Base-by-base conservation (phyloP, 2,329 filamentous ascomycete genomes). In the Colletotrichum viniferum region DNA sequence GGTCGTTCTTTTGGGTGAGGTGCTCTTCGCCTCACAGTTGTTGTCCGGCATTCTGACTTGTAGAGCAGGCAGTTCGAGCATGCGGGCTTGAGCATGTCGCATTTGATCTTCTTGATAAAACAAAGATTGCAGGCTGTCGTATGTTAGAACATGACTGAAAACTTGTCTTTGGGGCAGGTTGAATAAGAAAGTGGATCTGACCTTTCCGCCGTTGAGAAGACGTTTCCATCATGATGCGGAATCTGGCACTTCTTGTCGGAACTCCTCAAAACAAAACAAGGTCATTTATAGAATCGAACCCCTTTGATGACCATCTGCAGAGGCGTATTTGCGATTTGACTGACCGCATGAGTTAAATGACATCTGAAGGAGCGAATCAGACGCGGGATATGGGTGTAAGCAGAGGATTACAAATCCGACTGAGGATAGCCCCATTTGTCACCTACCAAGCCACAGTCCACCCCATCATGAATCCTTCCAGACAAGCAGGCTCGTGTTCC, bases 21-120 rank as follows among this genome's bases (percentile, higher is more conserved):
- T 32, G 76, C 58, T 58, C 80, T 79, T n/a, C 79, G 79, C 24
- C 81, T 80, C 38, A 82, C 71, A 3, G 73, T 73, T 1, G 82
- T 84, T 4, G 82, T 84, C 30, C 77, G 78, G 76, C 86, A 87
- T n/a, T 82, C 79, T 5, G 85, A 80, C n/a, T 82, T 82, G 76
- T 88, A 88, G 5, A 87, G 78, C 9, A 81, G 78, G 60, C 86
- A 88, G 58, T 87, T 87, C 2, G 85, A 87, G 73, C 86, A 88
- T 10, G 81, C 78, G 1, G 86, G 86, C 75, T 85, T 86, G 7
- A 85, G 64, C 82, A 85, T 85, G 77, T 88, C 86, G 64, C 86
- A 88, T 77, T 86, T 87, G 62, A 88, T 86, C 81, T 88, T 87
- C 78, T 87, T 87, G 14, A 79, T 83, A 65, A 85, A 87, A 79